These are phyloP conservation scores for Fraxinus floribunda DNA, from an alignment of 305 asterid genomes.

Conservation along the genomic window DNA sequence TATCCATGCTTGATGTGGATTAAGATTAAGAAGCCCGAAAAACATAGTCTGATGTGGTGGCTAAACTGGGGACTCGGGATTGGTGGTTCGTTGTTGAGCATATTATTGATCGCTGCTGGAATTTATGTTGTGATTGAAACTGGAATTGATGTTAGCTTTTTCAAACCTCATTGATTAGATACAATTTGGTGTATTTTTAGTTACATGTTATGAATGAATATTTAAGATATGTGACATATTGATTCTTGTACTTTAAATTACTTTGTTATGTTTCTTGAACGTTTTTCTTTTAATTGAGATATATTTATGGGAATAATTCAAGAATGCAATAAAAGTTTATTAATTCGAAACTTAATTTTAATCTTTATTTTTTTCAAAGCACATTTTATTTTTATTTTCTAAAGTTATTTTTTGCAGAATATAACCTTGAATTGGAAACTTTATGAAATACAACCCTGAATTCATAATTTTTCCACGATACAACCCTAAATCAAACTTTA, in stretches of 20 bases:
- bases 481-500: too few species aligned
- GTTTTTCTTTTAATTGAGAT: not conserved
- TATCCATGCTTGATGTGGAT: conserved; percentile 39
- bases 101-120: conserved; percentile 35
- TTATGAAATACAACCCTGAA: too few species aligned
- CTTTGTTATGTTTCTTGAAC: too few species aligned
- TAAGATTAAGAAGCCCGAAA: conserved; percentile 29
- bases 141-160: conserved; percentile 34
- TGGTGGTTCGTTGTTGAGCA: conserved; percentile 22
- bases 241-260: not conserved
- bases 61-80: conserved; percentile 35
- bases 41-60: conserved; percentile 33
- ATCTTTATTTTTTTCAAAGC: too few species aligned
- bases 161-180: conserved; percentile 24
- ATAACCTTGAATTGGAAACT: too few species aligned
- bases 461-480: too few species aligned
- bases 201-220: not conserved
- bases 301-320: not conserved
- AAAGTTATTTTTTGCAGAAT: too few species aligned
- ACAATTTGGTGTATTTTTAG: not conserved
- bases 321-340: not conserved
- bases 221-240: not conserved
- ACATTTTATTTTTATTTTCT: too few species aligned
- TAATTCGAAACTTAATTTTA: too few species aligned
- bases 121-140: conserved; percentile 33